Evolutionary conservation across 2,329 filamentous ascomycete species (phyloP).

Genomic region (Fusarium hainanense): DNA sequence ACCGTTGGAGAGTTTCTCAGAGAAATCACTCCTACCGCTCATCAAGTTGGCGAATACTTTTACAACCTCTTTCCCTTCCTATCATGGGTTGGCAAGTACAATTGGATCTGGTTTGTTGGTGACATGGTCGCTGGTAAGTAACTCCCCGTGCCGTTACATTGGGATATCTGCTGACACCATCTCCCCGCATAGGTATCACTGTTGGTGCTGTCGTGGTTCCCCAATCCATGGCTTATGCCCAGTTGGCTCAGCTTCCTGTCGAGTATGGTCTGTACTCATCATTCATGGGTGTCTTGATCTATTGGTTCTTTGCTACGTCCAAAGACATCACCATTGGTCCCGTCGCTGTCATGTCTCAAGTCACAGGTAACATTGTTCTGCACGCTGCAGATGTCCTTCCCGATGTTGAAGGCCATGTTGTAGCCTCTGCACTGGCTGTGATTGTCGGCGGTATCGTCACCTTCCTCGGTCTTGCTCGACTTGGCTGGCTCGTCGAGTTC

Average conservation of each 20-base stretch:
- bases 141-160: not conserved
- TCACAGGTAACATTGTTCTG: conserved; percentile 62
- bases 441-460: conserved; percentile 62
- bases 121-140: conserved; percentile 58
- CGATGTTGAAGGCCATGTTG: conserved; percentile 54
- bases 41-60: conserved; percentile 50
- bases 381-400: conserved; percentile 53
- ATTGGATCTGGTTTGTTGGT: conserved; percentile 59
- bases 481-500: conserved; percentile 66
- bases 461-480: conserved; percentile 60
- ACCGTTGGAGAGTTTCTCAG: conserved; percentile 56
- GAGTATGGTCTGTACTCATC: conserved; percentile 73
- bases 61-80: conserved; percentile 60
- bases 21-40: conserved; percentile 52
- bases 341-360: conserved; percentile 64
- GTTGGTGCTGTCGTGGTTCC: conserved; percentile 66
- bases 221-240: conserved; percentile 65
- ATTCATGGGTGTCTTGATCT: conserved; percentile 93
- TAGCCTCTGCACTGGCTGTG: conserved; percentile 61
- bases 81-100: conserved; percentile 63
- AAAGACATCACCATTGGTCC: conserved; percentile 88
- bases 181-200: conserved; percentile 51
- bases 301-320: conserved; percentile 98
- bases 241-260: conserved; percentile 59
- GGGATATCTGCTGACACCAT: conserved; percentile 34